Percentiles rank a stretch among this genome's conserved stretches.
phyloP scores from a whole-genome alignment of 331 rosid species.

The Spiraea crenata region DNA sequence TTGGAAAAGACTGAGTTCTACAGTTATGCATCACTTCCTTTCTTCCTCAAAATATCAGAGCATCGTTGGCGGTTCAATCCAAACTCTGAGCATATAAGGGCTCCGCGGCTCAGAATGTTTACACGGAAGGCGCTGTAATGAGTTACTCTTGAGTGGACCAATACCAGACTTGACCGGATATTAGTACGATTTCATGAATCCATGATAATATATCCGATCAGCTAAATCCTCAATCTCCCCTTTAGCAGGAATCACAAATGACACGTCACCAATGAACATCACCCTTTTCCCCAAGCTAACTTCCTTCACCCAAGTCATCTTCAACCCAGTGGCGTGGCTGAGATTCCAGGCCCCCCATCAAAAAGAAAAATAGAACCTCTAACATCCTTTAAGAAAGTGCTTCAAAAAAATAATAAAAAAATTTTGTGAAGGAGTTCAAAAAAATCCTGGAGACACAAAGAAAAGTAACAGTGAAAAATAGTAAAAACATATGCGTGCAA shows the following conservation, averaged over 20 bases:
- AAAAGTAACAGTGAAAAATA: too few relatives aligned
- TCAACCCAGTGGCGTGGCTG: too few relatives aligned
- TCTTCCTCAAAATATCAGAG: background rate
- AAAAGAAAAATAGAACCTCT: too few relatives aligned
- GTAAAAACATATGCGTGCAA: too few relatives aligned
- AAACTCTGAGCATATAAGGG: conserved; percentile 9
- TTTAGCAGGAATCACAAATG: background rate
- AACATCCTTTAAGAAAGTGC: too few relatives aligned
- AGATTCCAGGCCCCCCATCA: too few relatives aligned
- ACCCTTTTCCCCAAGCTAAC: conserved; percentile 12
- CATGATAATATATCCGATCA: conserved; percentile 8
- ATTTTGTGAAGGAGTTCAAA: too few relatives aligned
- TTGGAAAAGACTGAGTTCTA: background rate
- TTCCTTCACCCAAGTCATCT: conserved; percentile 9
- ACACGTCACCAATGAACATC: conserved; percentile 8
- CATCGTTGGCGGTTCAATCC: conserved; percentile 3
- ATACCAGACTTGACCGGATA: background rate
- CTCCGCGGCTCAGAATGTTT: background rate
- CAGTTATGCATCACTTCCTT: background rate
- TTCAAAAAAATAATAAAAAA: too few relatives aligned
- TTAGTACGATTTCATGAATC: background rate
- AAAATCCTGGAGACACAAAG: too few relatives aligned
- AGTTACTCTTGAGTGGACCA: background rate
- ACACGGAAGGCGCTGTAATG: background rate
- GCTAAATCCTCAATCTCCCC: conserved; percentile 4